Base-by-base conservation (phyloP, 176 grass and related monocot genomes). In the Triticum dicoccoides region DNA sequence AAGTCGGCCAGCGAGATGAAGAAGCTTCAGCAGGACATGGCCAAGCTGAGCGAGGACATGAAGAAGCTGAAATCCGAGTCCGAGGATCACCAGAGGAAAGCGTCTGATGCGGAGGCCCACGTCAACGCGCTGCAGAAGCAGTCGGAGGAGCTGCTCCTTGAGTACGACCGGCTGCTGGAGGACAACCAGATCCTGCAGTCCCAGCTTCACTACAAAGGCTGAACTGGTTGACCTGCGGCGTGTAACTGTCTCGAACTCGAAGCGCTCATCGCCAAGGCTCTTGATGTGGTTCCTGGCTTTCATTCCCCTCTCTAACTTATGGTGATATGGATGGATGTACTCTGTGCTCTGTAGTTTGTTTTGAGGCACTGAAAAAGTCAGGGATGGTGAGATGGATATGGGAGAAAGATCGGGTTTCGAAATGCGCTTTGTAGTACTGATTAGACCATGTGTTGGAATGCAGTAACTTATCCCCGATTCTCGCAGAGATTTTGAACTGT, bases 101-200 rank as follows among this genome's bases (percentile, higher is more conserved):
- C 88, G 6, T 15, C 83, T 8, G 77, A 68, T 9, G 93, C 88
- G 3, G 96, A 98, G 80, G 84, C 76, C 65, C 93, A 96, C 47
- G 92, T 94, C n/a, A 78, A 91, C 0, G 90, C 96, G 6, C 82
- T 98, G 42, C 93, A 96, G 65, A 96, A 96, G 80, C 93, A 98
- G 37, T 95, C 89, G 0, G 96, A 94, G 69, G 96, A 98, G 77
- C 82, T 98, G 32, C 93, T 98, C 14, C 87, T 94, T 9, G 93
- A 98, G 80, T 98, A 98, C 4, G 96, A 96, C 84, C 85, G 90
- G 24, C 69, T 94, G 84, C 76, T 98, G 58, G 96, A 98, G 73
- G 96, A 98, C 87, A 98, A 96, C 75, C 96, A 96, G 78, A 88
- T 96, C 73, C 88, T 98, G 21, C 96, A 98, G 61, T 47, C 90